Evolutionary conservation across 495 filamentous ascomycete genomes (phyloP), one percentile per base, ranked within the genome.

Genomic region (Geoglossum glabrum): DNA sequence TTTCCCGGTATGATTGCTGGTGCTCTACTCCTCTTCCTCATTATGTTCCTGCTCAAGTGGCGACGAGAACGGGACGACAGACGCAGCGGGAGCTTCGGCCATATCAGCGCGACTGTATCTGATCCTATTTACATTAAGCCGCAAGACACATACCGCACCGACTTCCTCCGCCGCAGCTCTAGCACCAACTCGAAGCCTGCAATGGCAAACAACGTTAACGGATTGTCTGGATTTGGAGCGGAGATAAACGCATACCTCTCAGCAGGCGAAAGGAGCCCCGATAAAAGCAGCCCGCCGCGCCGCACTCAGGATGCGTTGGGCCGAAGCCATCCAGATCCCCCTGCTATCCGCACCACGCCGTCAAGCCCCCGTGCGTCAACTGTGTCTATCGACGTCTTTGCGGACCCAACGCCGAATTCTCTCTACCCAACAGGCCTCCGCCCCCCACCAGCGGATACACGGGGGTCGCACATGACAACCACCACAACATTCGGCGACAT

Each of bases 1-100:
- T 80, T 85, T 62, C 77, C 81, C 4, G 82, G 82, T 9, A 65
- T 79, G 10, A 43, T 79, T 21, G 64, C 76, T 47, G 82, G 80
- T 15, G 71, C 69, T n/a, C 60, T 79, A 7, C 57, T 71, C 21
- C 67, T 71, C 13, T 63, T 76, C 17, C 59, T 77, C 1, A 62
- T 72, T 34, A 63, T 74, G 28, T 64, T 76, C 56, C 74, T 72
- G 51, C 59, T 74, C 57, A 65, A 55, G 40, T 63, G 25, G 56
- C 64, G 55, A 60, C 47, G 47, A 6, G 49, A 63, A 33, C 61
- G 55, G 33, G 65, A 66, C 57, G 66, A 64, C 21, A 34, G 52
- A 34, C 23, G 30, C 54, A 45, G 36, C 40, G 26, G 30, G 19
- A 52, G 17, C 57, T 43, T 38, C 57, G 72, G 72, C 0, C 68